These are phyloP conservation scores for Ceratobasidium sp. DNA, from an alignment of 1,284 basidiomycete species.

Conservation along the genomic window DNA sequence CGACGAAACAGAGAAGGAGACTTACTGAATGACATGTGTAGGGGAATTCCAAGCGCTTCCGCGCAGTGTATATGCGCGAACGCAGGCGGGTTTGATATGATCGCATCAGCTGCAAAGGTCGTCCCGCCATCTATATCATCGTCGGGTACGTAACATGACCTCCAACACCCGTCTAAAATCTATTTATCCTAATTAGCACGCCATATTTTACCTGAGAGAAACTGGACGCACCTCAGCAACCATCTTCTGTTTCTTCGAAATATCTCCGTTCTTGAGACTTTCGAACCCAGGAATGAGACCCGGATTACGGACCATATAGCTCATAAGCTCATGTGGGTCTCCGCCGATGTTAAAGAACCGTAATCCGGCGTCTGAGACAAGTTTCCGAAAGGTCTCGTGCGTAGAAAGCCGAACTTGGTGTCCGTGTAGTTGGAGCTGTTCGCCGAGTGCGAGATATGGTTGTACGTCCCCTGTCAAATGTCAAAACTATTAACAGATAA, in stretches of 20 bases:
- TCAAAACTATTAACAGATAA: not conserved
- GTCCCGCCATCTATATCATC: constrained; percentile 59
- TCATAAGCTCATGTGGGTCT: constrained; percentile 71
- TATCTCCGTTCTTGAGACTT: constrained; percentile 65
- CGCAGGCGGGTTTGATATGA: constrained; percentile 73
- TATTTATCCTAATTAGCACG: constrained; percentile 49
- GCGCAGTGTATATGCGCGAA: constrained; percentile 75
- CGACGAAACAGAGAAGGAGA: constrained; percentile 38
- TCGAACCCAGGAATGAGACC: constrained; percentile 66
- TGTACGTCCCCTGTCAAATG: constrained; percentile 71
- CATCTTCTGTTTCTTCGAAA: constrained; percentile 64
- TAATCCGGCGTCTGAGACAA: constrained; percentile 66
- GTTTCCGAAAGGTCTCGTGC: constrained; percentile 71
- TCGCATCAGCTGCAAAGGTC: constrained; percentile 70
- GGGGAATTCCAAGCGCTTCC: constrained; percentile 71
- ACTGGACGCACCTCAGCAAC: constrained; percentile 56
- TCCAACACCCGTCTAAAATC: constrained; percentile 73
- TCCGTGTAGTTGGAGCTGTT: constrained; percentile 66
- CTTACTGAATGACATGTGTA: constrained; percentile 71
- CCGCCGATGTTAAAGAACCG: constrained; percentile 72
- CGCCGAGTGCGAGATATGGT: constrained; percentile 74
- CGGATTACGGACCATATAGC: constrained; percentile 71
- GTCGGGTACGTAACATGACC: constrained; percentile 65
- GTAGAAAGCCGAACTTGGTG: constrained; percentile 77
- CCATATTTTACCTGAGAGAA: too few relatives aligned